Conservation (phyloP, 768 basidiomycete genomes). For the Clavaria fumosa region DNA sequence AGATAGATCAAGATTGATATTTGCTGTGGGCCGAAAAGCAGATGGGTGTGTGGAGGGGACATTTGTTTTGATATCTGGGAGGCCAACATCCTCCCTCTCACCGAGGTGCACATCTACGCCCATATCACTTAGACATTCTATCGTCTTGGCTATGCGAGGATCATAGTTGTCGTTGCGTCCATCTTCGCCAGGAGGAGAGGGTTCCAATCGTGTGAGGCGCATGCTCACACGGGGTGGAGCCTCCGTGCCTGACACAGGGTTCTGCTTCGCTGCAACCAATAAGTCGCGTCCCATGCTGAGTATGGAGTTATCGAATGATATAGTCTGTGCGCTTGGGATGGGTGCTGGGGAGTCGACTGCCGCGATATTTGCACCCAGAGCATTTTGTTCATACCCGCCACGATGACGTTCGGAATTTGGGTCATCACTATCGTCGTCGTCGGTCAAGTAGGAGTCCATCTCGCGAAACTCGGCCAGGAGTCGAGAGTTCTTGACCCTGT, state of each 20-base stretch:
- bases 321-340: too few species aligned
- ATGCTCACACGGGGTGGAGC: conserved; percentile 36
- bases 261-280: conserved; percentile 42
- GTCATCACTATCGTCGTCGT: conserved; percentile 33
- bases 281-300: conserved; percentile 57
- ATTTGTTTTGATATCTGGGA: conserved; percentile 3
- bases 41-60: conserved; percentile 9
- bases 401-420: conserved; percentile 5
- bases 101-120: conserved; percentile 57
- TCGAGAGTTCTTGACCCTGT: conserved; percentile 61
- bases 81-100: conserved; percentile 25
- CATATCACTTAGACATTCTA: conserved; percentile 39
- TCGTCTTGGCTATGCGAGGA: conserved; percentile 44
- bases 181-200: conserved; percentile 17
- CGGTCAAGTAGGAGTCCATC: conserved; percentile 66
- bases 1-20: conserved; percentile 73
- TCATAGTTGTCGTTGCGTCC: conserved; percentile 25
- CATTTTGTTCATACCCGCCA: too few species aligned
- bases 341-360: conserved; percentile 31
- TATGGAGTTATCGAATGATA: conserved; percentile 66
- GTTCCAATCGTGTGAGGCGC: conserved; percentile 57
- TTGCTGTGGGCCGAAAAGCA: conserved; percentile 31
- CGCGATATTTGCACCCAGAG: too few species aligned
- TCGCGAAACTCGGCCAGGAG: conserved; percentile 72
- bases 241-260: conserved; percentile 28